phyloP scores from a whole-genome alignment of 2,329 filamentous ascomycete genomes.

The Calonectria honghensis region DNA sequence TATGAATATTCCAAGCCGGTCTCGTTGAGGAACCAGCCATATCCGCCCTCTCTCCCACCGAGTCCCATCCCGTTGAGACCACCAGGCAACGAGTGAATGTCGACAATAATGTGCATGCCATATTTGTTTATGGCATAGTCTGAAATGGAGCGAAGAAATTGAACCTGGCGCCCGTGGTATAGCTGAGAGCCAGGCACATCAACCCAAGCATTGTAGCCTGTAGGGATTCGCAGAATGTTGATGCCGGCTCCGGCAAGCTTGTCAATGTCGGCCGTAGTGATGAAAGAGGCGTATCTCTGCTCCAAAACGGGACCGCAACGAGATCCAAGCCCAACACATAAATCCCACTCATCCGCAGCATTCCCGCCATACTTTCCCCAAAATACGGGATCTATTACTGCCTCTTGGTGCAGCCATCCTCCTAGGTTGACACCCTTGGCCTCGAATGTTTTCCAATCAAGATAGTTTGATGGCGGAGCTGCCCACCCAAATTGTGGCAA shows the following conservation, averaged over 20 bases:
- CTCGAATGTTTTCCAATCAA: constrained; percentile 23
- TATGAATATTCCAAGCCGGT: constrained; percentile 22
- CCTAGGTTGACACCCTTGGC: constrained; percentile 26
- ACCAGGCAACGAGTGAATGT: constrained; percentile 37
- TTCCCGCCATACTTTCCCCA: constrained; percentile 13
- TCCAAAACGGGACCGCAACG: constrained; percentile 36
- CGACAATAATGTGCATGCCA: constrained; percentile 41
- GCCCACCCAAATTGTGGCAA: not conserved
- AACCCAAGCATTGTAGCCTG: constrained; percentile 39
- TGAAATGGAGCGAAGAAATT: constrained; percentile 20
- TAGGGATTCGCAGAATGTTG: constrained; percentile 37
- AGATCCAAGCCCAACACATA: constrained; percentile 19
- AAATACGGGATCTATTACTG: constrained; percentile 21
- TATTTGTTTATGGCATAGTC: constrained; percentile 39
- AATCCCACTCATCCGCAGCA: constrained; percentile 17
- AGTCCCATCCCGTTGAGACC: constrained; percentile 37
- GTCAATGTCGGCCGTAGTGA: constrained; percentile 34
- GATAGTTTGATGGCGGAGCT: not conserved
- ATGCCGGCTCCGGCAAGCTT: constrained; percentile 28
- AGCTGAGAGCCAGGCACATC: constrained; percentile 37
- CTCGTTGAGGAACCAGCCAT: constrained; percentile 38
- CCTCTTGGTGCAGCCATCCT: constrained; percentile 27
- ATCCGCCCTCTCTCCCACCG: constrained; percentile 23
- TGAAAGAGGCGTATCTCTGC: constrained; percentile 33
- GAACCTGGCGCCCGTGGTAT: constrained; percentile 32